Base-by-base conservation (phyloP, 441 rosid species). In the Oxalis stricta region DNA sequence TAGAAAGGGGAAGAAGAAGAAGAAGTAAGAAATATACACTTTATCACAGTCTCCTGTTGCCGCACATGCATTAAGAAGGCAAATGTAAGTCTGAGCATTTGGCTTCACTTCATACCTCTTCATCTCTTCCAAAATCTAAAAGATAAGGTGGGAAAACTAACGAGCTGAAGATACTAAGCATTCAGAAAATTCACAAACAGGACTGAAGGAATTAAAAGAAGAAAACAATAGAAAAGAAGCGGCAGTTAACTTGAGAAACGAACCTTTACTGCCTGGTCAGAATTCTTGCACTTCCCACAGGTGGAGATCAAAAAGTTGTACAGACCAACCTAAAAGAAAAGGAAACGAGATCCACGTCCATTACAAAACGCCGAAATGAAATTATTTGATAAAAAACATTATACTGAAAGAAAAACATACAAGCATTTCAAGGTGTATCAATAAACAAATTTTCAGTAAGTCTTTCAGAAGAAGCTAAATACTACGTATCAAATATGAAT, bases 31-130 rank as follows among this genome's bases (percentile, higher is more conserved):
- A 61, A 31, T 93, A 30, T 89, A 89, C 94, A 76, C 94, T 56
- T 63, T 75, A 64, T 89, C 94, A 45, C 79, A 50, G 20, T 70
- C 80, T 52, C 96, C 98, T 61, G 73, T 76, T 30, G 75, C 80
- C 12, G 98, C 98, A 52, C 83, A 89, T 29, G 92, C 82, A 67
- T 85, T 82, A 35, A 89, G 92, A 14, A 89, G 68, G 65, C 84
- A 70, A 33, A 80, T 61, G 60, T 72, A 85, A 36, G 94, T 85
- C 66, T 80, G 93, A 47, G 75, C 93, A 58, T 75, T 85, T 37
- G 98, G 94, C 77, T 91, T 83, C 60, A 89, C 91, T 23, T 75
- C 87, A 44, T 70, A 75, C 44, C 54, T 70, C 82, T 85, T 91
- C 94, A 91, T 85, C 66, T 89, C 98, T 34, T 85, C 96, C 40